Conservation (phyloP, 371 early-diverging fungal species). For the Dentiscutata heterogama region DNA sequence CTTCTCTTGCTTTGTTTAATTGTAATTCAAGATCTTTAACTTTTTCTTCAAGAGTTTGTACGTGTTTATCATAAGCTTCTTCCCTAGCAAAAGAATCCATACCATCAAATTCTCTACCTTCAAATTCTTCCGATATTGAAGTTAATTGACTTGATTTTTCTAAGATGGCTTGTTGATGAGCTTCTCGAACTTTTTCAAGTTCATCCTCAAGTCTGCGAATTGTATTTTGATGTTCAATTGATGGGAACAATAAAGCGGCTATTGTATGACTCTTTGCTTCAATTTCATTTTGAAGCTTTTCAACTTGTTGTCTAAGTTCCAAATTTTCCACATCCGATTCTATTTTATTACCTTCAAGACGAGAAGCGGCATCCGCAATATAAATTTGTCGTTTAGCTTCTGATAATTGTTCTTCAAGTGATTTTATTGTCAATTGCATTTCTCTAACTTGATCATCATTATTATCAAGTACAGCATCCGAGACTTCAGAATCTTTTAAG, state of each 20-base stretch:
- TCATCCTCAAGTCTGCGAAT: slow-evolving; percentile 30
- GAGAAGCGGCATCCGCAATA: not conserved
- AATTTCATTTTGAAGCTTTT: slow-evolving; percentile 36
- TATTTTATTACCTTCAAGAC: not conserved
- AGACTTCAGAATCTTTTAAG: slow-evolving; percentile 46
- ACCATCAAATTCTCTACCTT: not conserved
- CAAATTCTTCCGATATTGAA: not conserved
- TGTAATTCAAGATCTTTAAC: slow-evolving; percentile 39
- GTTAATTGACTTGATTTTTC: not conserved
- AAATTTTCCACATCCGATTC: not conserved
- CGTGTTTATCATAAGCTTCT: not conserved
- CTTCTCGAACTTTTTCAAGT: slow-evolving; percentile 41
- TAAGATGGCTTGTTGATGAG: not conserved
- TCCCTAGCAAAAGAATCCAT: not conserved
- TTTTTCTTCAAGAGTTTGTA: slow-evolving; percentile 9
- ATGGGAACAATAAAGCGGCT: slow-evolving; percentile 23
- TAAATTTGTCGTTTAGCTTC: slow-evolving; percentile 30
- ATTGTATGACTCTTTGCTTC: slow-evolving; percentile 43
- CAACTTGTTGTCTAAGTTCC: slow-evolving; percentile 7
- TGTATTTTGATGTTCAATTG: slow-evolving; percentile 39
- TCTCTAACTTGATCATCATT: not conserved
- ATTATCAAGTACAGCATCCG: no score
- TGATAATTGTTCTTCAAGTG: slow-evolving; percentile 28
- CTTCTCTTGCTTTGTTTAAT: slow-evolving; percentile 44
- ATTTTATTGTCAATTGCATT: slow-evolving; percentile 31